Percentiles rank a stretch among this genome's conserved stretches.
These are phyloP conservation scores for Chloranthus sessilifolius DNA, from an alignment of 164 flowering plant genomes.

Conservation along the genomic window DNA sequence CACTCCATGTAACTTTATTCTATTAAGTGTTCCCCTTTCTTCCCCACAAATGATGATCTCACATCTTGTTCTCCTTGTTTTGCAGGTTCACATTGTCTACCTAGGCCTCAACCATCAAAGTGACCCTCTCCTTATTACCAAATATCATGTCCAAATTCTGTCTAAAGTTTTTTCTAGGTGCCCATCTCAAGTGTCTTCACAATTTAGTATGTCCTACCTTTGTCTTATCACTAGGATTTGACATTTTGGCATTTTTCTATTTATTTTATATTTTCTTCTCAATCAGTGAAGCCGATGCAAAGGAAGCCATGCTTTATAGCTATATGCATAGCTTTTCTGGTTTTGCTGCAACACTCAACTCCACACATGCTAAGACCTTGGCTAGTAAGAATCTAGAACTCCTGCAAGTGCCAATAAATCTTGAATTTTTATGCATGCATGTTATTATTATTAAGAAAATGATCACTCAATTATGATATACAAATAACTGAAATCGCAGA, in stretches of 20 bases:
- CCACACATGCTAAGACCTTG: conserved; percentile 52
- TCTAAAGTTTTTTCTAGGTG: conserved; percentile 48
- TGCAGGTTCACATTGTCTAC: conserved; percentile 64
- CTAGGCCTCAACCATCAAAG: conserved; percentile 35
- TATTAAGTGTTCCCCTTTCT: conserved; percentile 4
- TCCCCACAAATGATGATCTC: conserved; percentile 6
- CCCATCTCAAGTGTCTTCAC: background rate
- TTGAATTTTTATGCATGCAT: background rate
- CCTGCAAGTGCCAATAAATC: background rate
- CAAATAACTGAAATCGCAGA: conserved; percentile 31
- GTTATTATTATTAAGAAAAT: background rate
- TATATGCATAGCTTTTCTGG: conserved; percentile 70
- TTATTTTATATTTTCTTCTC: background rate
- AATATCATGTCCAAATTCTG: conserved; percentile 43
- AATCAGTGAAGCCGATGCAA: conserved; percentile 47
- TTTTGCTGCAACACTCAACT: conserved; percentile 62
- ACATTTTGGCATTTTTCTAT: background rate
- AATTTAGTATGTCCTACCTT: background rate
- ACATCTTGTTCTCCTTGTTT: conserved; percentile 7
- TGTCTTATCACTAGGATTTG: background rate
- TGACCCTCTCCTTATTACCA: conserved; percentile 39
- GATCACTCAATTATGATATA: too few relatives aligned
- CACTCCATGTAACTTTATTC: conserved; percentile 30
- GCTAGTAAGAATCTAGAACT: conserved; percentile 30
- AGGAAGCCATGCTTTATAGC: conserved; percentile 51